Percentiles rank a stretch among this genome's conserved stretches.
These are phyloP conservation scores for Pleurozium schreberi DNA, from an alignment of 225 moss, liverwort and hornwort genomes.

Conservation along the genomic window DNA sequence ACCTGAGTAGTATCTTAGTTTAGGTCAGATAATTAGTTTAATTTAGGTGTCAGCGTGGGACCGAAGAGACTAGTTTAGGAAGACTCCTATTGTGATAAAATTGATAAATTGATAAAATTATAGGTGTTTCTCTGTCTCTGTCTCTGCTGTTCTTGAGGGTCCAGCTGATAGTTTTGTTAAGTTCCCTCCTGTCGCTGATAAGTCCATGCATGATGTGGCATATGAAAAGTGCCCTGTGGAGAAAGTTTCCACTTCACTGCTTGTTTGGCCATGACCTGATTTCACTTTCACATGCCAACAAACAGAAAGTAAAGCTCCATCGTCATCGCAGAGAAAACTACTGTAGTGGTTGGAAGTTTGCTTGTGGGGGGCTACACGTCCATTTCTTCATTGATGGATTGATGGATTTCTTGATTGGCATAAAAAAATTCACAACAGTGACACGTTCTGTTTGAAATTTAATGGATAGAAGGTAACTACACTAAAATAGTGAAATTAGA, in stretches of 20 bases:
- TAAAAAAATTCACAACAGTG: neutral
- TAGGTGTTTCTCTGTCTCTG: neutral
- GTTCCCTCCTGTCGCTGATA: no score
- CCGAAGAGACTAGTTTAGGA: no score
- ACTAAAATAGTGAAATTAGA: no score
- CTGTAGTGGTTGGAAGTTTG: neutral
- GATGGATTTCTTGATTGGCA: no score
- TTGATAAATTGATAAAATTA: neutral
- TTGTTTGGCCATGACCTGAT: neutral
- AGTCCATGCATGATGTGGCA: no score
- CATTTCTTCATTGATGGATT: no score
- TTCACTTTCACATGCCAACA: neutral
- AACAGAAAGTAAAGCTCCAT: neutral
- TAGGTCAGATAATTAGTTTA: neutral
- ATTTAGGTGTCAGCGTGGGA: neutral
- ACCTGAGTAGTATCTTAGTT: neutral
- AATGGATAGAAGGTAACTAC: no score
- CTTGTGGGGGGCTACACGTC: neutral
- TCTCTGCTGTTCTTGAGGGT: no score
- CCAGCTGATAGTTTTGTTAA: no score
- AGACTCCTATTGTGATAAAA: neutral
- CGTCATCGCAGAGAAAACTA: no score
- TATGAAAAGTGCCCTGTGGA: neutral
- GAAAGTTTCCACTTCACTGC: neutral
- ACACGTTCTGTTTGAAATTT: no score